A percentile compares a stretch with the other conserved stretches of the same genome.
These are phyloP conservation scores for Rhizopus arrhizus DNA, from an alignment of 371 early-diverging fungal genomes.

Conservation along the genomic window DNA sequence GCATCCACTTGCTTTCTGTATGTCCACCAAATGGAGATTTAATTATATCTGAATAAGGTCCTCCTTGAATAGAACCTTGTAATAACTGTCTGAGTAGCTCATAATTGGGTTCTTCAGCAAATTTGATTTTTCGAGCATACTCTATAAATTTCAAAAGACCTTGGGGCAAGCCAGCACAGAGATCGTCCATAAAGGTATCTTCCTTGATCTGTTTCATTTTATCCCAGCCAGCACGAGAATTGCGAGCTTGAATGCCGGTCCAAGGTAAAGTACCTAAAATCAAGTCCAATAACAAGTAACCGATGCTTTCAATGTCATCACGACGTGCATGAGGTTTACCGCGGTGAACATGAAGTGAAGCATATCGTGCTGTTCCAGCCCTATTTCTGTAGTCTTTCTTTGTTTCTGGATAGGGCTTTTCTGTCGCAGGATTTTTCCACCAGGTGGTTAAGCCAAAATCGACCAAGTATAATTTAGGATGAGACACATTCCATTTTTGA, in stretches of 20 bases:
- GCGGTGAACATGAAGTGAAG: conserved; percentile 61
- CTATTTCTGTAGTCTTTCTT: conserved; percentile 49
- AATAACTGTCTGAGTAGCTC: conserved; percentile 54
- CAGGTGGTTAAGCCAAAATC: conserved; percentile 61
- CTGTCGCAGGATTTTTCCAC: conserved; percentile 49
- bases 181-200: conserved; percentile 52
- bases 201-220: conserved; percentile 62
- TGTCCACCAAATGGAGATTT: conserved; percentile 34
- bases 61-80: conserved; percentile 37
- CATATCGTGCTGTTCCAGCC: conserved; percentile 70
- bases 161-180: conserved; percentile 59
- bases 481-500: conserved; percentile 22
- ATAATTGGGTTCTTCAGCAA: conserved; percentile 93
- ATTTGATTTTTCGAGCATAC: conserved; percentile 81
- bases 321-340: conserved; percentile 60
- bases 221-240: conserved; percentile 63
- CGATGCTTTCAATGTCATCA: conserved; percentile 66
- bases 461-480: conserved; percentile 47
- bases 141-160: conserved; percentile 64
- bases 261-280: conserved; percentile 61
- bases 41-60: conserved; percentile 21
- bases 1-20: conserved; percentile 23
- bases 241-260: conserved; percentile 64
- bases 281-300: conserved; percentile 63
- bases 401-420: conserved; percentile 50